These are phyloP conservation scores for Colletotrichum sublineola DNA, from an alignment of 2,329 filamentous ascomycete genomes.

Conservation along the genomic window DNA sequence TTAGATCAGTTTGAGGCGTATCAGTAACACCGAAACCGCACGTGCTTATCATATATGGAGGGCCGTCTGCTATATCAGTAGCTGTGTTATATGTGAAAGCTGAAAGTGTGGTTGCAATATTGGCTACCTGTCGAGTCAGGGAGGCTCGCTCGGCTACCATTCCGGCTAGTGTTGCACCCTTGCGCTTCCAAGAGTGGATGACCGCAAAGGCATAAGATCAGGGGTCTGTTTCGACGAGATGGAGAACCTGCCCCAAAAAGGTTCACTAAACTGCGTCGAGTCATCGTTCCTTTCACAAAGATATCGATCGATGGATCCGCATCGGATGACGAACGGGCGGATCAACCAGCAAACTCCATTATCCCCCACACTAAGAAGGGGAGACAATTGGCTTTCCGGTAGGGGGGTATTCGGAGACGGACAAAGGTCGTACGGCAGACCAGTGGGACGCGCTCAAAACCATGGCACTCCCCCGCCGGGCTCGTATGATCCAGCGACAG, in stretches of 20 bases:
- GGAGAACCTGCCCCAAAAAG: slow-evolving; percentile 22
- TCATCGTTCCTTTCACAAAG: slow-evolving; percentile 22
- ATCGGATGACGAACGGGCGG: slow-evolving; percentile 28
- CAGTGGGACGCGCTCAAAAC: slow-evolving; percentile 20
- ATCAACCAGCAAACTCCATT: slow-evolving; percentile 3
- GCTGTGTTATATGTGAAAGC: slow-evolving; percentile 31
- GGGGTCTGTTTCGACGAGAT: slow-evolving; percentile 39
- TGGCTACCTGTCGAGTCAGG: slow-evolving; percentile 31
- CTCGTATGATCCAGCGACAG: not conserved
- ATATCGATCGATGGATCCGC: slow-evolving; percentile 18
- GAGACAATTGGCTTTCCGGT: not conserved
- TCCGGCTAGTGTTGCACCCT: slow-evolving; percentile 25
- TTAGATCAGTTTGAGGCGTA: slow-evolving; percentile 8
- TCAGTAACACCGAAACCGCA: slow-evolving; percentile 14
- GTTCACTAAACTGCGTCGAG: slow-evolving; percentile 8
- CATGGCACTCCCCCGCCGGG: slow-evolving; percentile 20
- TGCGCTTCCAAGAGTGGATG: slow-evolving; percentile 10
- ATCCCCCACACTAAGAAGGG: slow-evolving; percentile 25
- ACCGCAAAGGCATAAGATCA: slow-evolving; percentile 15
- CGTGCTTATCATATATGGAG: slow-evolving; percentile 1
- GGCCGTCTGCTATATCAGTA: slow-evolving; percentile 6
- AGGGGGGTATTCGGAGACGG: no score
- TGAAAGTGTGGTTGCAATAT: slow-evolving; percentile 25
- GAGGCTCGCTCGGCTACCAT: slow-evolving; percentile 5
- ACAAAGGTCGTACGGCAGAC: no score